Percentiles rank a stretch among this genome's conserved stretches.
phyloP scores from a whole-genome alignment of 176 grass and related monocot genomes.

The Cymbopogon citratus region DNA sequence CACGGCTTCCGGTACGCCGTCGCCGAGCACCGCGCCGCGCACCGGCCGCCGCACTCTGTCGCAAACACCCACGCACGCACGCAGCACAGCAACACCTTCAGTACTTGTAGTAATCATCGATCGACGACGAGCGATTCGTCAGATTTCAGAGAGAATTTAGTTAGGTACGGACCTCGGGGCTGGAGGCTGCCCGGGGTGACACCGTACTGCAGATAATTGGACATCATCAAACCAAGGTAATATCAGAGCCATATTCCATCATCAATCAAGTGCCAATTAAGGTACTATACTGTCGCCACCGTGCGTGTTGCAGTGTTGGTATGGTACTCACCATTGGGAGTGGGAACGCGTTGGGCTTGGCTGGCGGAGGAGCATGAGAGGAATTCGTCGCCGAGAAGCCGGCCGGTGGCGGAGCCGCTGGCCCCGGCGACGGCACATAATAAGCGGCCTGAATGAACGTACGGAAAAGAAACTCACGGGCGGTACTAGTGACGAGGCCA shows the following conservation, averaged over 20 bases:
- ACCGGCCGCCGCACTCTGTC: constrained; percentile 45
- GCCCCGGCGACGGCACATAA: neutral
- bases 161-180: constrained; percentile 34
- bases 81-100: neutral
- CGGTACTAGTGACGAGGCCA: too few species aligned
- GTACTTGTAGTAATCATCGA: neutral
- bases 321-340: constrained; percentile 1
- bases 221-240: neutral
- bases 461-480: neutral
- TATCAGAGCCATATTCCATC: neutral
- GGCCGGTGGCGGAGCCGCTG: neutral
- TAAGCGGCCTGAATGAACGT: neutral
- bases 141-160: neutral
- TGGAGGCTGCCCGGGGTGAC: constrained; percentile 52
- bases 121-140: neutral
- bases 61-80: neutral
- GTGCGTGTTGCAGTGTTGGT: neutral
- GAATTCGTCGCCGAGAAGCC: neutral
- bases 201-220: constrained; percentile 37
- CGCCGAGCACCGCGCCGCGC: constrained; percentile 42
- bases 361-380: neutral
- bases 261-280: neutral
- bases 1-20: constrained; percentile 86
- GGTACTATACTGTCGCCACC: neutral
- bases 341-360: neutral